These are phyloP conservation scores for Russula sp. DNA, from an alignment of 768 basidiomycete genomes.

Conservation along the genomic window DNA sequence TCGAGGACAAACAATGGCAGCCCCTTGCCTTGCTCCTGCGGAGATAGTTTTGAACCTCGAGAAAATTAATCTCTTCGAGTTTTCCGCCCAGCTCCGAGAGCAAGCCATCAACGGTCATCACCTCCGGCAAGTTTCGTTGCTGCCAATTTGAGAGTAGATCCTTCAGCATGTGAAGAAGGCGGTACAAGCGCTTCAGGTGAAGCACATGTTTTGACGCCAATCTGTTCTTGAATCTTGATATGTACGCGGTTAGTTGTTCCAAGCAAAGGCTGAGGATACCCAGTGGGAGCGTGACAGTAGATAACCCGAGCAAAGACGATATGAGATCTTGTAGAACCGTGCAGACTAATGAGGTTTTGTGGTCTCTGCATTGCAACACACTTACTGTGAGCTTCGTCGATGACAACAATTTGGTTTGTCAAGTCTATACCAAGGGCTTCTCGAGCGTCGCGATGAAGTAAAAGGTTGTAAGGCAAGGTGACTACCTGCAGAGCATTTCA, in stretches of 20 bases:
- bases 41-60: conserved; percentile 78
- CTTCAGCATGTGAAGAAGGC: conserved; percentile 63
- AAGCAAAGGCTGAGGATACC: conserved; percentile 52
- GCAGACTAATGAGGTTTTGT: not conserved
- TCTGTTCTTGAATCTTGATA: conserved; percentile 68
- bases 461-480: conserved; percentile 89
- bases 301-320: conserved; percentile 80
- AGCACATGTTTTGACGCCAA: conserved; percentile 66
- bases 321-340: conserved; percentile 57
- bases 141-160: conserved; percentile 54
- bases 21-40: conserved; percentile 71
- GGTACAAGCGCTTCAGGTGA: conserved; percentile 71
- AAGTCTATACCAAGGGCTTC: conserved; percentile 85
- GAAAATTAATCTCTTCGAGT: conserved; percentile 68
- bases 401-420: conserved; percentile 75
- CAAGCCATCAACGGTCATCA: conserved; percentile 63
- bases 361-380: conserved; percentile 10
- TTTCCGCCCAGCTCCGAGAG: conserved; percentile 58
- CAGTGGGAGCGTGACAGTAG: conserved; percentile 59
- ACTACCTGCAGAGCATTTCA: conserved; percentile 49
- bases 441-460: conserved; percentile 74
- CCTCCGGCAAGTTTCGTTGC: conserved; percentile 39
- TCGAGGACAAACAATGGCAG: not conserved
- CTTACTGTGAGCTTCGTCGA: conserved; percentile 97
- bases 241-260: conserved; percentile 70